phyloP scores from a whole-genome alignment of 331 rosid genomes.

The Erythrophleum ivorense region DNA sequence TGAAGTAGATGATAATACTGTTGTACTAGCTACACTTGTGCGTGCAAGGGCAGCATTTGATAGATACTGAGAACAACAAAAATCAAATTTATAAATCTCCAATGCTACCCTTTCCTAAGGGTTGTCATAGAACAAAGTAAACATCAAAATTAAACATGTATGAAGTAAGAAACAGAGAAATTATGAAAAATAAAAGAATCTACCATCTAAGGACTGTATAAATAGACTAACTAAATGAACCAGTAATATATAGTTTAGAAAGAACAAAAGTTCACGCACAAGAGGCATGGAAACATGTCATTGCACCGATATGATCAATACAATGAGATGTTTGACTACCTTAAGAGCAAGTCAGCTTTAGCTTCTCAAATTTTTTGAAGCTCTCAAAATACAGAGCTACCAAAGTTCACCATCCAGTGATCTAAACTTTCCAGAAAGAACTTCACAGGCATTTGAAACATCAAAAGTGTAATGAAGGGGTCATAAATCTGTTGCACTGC shows the following conservation, averaged over 20 bases:
- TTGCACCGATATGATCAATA: neutral
- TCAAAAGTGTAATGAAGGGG: neutral
- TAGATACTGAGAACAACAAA: constrained; percentile 71
- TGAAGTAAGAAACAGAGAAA: neutral
- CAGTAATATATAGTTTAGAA: neutral
- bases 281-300: constrained; percentile 4
- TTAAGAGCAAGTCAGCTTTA: constrained; percentile 17
- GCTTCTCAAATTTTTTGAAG: neutral
- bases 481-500: constrained; percentile 18
- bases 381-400: neutral
- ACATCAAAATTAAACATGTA: neutral
- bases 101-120: neutral
- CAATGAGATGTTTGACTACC: neutral
- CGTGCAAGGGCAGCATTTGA: constrained; percentile 99
- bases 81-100: neutral
- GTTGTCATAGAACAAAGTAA: constrained; percentile 22
- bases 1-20: constrained; percentile 95
- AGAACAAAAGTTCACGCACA: neutral
- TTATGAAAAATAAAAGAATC: neutral
- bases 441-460: neutral
- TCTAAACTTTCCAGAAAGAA: constrained; percentile 14
- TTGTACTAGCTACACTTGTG: constrained; percentile 99
- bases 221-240: neutral
- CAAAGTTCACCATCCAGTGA: neutral
- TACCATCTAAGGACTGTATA: neutral